Evolutionary conservation across 352 stramenopile genomes (phyloP).

Genomic region (Pythium dissimile): DNA sequence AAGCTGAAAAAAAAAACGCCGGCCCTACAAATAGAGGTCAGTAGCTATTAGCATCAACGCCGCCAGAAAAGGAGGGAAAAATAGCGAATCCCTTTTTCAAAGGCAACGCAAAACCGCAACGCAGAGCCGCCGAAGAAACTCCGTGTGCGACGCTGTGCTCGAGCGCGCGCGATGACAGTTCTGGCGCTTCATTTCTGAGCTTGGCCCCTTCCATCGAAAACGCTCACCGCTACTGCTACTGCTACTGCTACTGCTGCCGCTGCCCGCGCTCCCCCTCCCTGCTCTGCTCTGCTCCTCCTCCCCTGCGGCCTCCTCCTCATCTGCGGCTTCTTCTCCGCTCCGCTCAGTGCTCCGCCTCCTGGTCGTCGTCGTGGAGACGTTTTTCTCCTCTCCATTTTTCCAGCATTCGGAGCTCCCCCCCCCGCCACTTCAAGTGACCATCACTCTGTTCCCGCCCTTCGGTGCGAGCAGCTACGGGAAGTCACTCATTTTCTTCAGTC

Average conservation of each 20-base stretch:
- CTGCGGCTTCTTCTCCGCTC: no score
- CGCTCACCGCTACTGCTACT: neutral
- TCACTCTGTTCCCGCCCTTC: slow-evolving; percentile 16
- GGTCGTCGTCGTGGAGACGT: neutral
- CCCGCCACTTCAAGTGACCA: slow-evolving; percentile 25
- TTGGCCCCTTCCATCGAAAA: neutral
- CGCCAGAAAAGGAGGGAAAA: slow-evolving; percentile 1
- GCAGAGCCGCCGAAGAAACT: slow-evolving; percentile 8
- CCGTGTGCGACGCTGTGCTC: neutral
- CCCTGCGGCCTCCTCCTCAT: no score
- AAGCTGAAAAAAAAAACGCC: slow-evolving; percentile 2
- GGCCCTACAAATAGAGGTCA: slow-evolving; percentile 22
- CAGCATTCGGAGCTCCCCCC: no score
- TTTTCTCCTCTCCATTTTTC: neutral
- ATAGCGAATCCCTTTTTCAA: slow-evolving; percentile 4
- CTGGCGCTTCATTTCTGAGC: slow-evolving; percentile 4
- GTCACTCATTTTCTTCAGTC: no score
- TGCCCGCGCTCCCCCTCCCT: no score
- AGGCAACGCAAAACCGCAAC: slow-evolving; percentile 20
- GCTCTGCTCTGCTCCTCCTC: no score
- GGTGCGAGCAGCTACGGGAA: neutral
- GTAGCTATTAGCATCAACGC: no score
- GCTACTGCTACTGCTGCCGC: no score
- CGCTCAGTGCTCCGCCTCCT: neutral
- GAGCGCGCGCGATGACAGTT: neutral